Base-by-base conservation (phyloP, 176 grass and related monocot species). In the Pontederia paniculata region DNA sequence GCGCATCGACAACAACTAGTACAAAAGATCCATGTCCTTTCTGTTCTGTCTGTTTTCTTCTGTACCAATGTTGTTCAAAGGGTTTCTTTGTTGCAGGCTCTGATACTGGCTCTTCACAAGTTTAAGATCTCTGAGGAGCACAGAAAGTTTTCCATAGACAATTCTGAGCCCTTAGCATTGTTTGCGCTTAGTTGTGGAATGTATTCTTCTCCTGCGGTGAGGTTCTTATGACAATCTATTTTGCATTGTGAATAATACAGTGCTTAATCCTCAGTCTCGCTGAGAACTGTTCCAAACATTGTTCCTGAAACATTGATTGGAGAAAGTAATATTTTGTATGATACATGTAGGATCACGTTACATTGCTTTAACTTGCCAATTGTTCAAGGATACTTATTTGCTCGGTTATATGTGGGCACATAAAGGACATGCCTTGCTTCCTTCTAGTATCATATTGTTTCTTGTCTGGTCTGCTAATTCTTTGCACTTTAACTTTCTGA, bases 191-290 rank as follows among this genome's bases (percentile, higher is more conserved):
- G 93, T 57, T 88, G 86, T 62, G 86, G 93, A 64, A 88, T 88
- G 86, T 88, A 82, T 54, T 98, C 93, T 79, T 98, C 93, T 16
- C 93, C 93, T 66, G 93, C 86, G 21, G 93, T 98, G 70, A 98
- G 77, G 11, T 63, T 62, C 42, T 6, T 45, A 47, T 16, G 19
- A 21, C 52, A 23, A 55, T 55, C 11, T 11, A 55, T 4, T 55
- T 9, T 55, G 0, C 51, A n/a, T 9, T 54, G 20, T 19, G 17
- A 54, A n/a, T 18, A 18, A 16, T 18, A 19, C 14, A 21, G 3
- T 23, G 15, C 1, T 54, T 15, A 52, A n/a, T 21, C 0, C 12
- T 23, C 3, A 28, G 6, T 28, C 28, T 57, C 1, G 3, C 9
- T 2, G 12, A 13, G 22, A 57, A 28, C 13, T 5, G 3, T 52